Evolutionary conservation across 2,329 filamentous ascomycete species (phyloP).

Genomic region (Exophiala sp.): DNA sequence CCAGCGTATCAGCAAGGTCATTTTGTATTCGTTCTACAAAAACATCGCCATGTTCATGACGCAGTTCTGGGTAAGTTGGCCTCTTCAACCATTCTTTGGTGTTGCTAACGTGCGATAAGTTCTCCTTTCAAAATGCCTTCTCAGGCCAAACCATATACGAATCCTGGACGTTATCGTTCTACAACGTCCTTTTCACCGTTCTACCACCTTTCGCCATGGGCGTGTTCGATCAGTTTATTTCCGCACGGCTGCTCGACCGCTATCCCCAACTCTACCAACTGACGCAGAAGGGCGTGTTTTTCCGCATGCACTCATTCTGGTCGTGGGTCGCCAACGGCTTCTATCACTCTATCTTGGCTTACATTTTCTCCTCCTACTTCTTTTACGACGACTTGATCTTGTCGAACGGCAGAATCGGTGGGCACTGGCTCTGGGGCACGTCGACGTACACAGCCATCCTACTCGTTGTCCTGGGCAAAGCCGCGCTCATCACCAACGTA

Average conservation of each 20-base stretch:
- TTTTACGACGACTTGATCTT: constrained; percentile 78
- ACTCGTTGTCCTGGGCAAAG: constrained; percentile 89
- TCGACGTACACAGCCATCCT: constrained; percentile 93
- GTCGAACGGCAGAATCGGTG: constrained; percentile 73
- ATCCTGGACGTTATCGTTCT: constrained; percentile 98
- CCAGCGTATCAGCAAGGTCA: constrained; percentile 93
- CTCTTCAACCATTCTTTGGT: not conserved
- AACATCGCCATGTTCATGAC: constrained; percentile 99
- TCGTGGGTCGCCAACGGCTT: constrained; percentile 93
- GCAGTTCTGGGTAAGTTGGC: constrained; percentile 82
- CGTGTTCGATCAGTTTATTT: constrained; percentile 97
- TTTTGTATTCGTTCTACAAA: constrained; percentile 98
- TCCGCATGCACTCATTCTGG: constrained; percentile 86
- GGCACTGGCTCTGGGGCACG: constrained; percentile 98
- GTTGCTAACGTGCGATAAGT: constrained; percentile 50
- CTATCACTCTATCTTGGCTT: constrained; percentile 92
- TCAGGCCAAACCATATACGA: constrained; percentile 98
- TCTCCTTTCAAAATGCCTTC: constrained; percentile 97
- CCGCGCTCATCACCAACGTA: constrained; percentile 89
- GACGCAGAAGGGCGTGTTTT: constrained; percentile 89
- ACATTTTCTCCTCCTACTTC: constrained; percentile 76
- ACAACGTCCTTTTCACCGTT: constrained; percentile 97
- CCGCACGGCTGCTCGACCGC: constrained; percentile 83
- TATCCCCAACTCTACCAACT: constrained; percentile 95
- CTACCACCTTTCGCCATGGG: constrained; percentile 90